Conservation (phyloP, 2,329 filamentous ascomycete species). For the Hirsutella thompsonii region DNA sequence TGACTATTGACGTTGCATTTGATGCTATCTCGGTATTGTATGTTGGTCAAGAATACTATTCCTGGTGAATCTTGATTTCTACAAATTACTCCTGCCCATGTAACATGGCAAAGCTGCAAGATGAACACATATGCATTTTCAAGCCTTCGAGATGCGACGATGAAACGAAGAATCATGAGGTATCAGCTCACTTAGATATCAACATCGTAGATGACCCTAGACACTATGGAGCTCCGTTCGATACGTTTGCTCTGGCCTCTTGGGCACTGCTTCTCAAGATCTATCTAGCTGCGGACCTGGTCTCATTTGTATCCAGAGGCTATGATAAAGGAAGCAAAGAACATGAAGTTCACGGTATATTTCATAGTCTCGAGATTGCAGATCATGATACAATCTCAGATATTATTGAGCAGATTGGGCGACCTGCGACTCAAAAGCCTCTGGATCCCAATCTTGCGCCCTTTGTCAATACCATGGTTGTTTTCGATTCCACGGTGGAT, state of each 20-base stretch:
- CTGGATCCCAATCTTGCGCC: background rate
- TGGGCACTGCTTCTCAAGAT: background rate
- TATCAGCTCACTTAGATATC: background rate
- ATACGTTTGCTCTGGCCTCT: background rate
- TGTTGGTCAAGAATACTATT: too few relatives aligned
- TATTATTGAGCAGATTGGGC: background rate
- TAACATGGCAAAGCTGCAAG: background rate
- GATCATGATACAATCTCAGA: background rate
- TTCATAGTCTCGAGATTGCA: background rate
- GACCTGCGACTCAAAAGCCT: background rate
- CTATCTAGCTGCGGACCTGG: background rate
- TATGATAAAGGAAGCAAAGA: background rate
- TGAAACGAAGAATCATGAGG: background rate
- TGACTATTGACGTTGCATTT: too few relatives aligned
- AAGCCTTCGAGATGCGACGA: background rate
- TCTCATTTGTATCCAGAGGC: background rate
- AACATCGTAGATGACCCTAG: background rate
- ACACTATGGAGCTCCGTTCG: background rate
- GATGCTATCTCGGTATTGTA: too few relatives aligned
- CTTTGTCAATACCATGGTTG: background rate
- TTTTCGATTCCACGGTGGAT: too few relatives aligned
- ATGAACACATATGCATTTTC: background rate
- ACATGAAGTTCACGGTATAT: background rate
- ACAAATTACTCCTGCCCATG: too few relatives aligned
- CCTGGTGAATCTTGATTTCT: too few relatives aligned